phyloP scores from a whole-genome alignment of 495 filamentous ascomycete species.

The Lepidopterella palustris region DNA sequence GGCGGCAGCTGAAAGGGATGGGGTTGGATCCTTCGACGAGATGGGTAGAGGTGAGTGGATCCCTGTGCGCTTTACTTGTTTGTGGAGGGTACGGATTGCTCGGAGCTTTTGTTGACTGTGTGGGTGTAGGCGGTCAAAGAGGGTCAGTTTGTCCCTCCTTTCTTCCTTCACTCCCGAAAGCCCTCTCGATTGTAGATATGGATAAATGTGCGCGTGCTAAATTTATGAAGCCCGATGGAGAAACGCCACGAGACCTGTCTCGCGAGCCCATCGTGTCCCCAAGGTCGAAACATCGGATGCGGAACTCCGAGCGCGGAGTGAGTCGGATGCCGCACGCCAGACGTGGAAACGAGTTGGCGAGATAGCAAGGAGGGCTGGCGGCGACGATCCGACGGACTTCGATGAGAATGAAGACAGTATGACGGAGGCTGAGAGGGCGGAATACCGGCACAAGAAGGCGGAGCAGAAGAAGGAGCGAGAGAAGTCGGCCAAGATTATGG shows the following conservation, averaged over 20 bases:
- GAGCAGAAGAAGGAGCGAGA: conserved; percentile 42
- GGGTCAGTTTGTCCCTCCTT: conserved; percentile 27
- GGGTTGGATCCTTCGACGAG: conserved; percentile 59
- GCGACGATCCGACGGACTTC: conserved; percentile 45
- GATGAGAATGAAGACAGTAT: conserved; percentile 32
- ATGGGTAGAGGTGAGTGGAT: conserved; percentile 63
- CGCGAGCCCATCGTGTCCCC: conserved; percentile 13
- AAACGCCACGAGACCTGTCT: conserved; percentile 28
- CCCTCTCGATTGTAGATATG: conserved; percentile 1
- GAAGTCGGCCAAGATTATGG: conserved; percentile 69
- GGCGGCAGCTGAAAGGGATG: conserved; percentile 58
- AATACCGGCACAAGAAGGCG: conserved; percentile 31
- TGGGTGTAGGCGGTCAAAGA: conserved; percentile 36
- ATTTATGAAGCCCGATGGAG: conserved; percentile 31
- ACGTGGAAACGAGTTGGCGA: conserved; percentile 70
- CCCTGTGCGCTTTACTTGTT: no score
- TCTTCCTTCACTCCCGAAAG: no score
- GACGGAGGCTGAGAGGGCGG: conserved; percentile 31
- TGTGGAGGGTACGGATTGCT: no score
- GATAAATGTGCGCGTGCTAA: conserved; percentile 15
- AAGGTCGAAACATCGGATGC: background rate
- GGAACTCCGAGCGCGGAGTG: conserved; percentile 8
- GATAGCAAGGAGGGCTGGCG: conserved; percentile 64
- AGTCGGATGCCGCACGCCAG: conserved; percentile 45
- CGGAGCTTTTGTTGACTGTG: no score